Percentiles rank a stretch among this genome's conserved stretches.
Evolutionary conservation across 169 alveolate genomes (phyloP).

Genomic region (Neospora caninum): DNA sequence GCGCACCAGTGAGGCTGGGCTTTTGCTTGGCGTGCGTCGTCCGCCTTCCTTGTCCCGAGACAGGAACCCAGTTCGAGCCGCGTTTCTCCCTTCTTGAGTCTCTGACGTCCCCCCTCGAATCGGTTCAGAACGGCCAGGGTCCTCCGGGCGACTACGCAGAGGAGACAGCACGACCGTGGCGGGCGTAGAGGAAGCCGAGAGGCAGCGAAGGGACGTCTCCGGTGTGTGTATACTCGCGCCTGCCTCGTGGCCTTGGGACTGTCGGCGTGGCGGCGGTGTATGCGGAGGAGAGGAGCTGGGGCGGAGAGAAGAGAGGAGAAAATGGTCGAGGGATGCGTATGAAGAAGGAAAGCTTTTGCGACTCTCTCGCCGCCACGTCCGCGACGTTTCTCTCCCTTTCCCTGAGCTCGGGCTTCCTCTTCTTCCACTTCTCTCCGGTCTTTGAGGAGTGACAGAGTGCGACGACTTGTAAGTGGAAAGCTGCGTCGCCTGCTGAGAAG

Average conservation of each 20-base stretch:
- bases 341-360: not conserved
- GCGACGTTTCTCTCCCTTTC: not conserved
- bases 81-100: too few species aligned
- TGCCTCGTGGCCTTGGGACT: not conserved
- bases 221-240: not conserved
- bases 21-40: not conserved
- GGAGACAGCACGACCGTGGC: not conserved
- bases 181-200: not conserved
- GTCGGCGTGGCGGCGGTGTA: not conserved
- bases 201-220: not conserved
- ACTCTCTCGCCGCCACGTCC: not conserved
- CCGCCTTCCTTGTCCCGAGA: not conserved
- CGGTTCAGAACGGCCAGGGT: too few species aligned
- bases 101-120: too few species aligned
- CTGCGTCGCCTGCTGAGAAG: too few species aligned
- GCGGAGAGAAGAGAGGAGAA: too few species aligned
- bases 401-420: not conserved
- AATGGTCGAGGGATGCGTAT: too few species aligned
- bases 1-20: not conserved
- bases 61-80: too few species aligned
- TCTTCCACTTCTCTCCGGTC: not conserved
- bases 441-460: too few species aligned
- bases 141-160: not conserved
- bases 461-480: too few species aligned
- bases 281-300: too few species aligned